Percentiles rank a stretch among this genome's conserved stretches.
These are phyloP conservation scores for Platanthera guangdongensis DNA, from an alignment of 106 monocot species.

Conservation along the genomic window DNA sequence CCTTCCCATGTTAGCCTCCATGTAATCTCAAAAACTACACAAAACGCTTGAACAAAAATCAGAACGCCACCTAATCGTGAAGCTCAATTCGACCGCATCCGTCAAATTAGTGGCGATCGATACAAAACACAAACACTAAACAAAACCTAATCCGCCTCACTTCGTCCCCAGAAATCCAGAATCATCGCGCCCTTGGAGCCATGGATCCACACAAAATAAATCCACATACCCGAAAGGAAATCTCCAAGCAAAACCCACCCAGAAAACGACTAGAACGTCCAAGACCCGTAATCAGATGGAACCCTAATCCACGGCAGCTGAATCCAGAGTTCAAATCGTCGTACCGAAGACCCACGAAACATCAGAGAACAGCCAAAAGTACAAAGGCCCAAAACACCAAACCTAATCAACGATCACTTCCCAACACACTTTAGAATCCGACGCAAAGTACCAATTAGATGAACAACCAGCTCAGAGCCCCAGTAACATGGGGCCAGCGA, in stretches of 20 bases:
- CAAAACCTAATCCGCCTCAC: slow-evolving; percentile 21
- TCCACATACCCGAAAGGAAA: slow-evolving; percentile 26
- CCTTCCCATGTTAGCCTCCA: slow-evolving; percentile 34
- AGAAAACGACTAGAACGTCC: background rate
- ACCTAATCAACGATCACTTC: background rate
- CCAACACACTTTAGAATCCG: background rate
- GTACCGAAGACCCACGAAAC: background rate
- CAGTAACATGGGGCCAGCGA: background rate
- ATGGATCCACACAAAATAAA: slow-evolving; percentile 25
- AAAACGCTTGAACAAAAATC: background rate
- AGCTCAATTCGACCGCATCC: background rate
- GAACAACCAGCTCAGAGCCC: background rate
- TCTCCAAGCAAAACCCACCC: background rate
- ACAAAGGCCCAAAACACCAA: background rate
- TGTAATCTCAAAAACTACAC: background rate
- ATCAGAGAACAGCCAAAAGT: background rate
- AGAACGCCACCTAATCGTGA: background rate
- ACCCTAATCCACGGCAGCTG: background rate
- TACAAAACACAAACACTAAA: background rate
- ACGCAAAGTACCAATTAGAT: background rate
- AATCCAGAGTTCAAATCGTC: background rate
- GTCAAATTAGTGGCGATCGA: background rate
- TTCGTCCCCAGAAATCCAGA: slow-evolving; percentile 40
- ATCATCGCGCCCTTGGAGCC: slow-evolving; percentile 24
- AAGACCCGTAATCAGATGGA: background rate